Conservation (phyloP, 164 flowering plant species). For the Liquidambar formosana region DNA sequence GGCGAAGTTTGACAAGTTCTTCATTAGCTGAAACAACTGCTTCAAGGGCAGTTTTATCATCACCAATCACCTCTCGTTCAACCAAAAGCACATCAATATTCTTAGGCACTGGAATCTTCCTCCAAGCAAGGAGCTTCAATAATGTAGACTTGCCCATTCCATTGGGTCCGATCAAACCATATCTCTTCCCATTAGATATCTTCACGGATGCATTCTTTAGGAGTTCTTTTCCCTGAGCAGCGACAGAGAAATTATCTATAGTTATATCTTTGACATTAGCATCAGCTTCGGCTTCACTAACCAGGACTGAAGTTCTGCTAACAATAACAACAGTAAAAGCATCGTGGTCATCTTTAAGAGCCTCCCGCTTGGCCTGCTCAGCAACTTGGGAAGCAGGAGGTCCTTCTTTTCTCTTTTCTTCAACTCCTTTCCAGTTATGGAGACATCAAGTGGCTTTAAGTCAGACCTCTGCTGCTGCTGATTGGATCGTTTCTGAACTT, state of each 20-base stretch:
- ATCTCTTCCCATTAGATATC: conserved; percentile 76
- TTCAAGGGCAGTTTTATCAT: conserved; percentile 65
- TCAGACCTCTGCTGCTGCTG: conserved; percentile 23
- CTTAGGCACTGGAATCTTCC: conserved; percentile 84
- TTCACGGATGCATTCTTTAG: conserved; percentile 62
- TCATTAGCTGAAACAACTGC: conserved; percentile 88
- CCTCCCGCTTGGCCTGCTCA: conserved; percentile 57
- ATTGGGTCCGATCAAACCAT: conserved; percentile 84
- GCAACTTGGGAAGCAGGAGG: conserved; percentile 47
- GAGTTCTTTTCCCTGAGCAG: conserved; percentile 75
- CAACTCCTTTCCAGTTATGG: conserved; percentile 56
- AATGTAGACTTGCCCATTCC: conserved; percentile 80
- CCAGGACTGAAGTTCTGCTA: conserved; percentile 60
- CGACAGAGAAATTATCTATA: conserved; percentile 65
- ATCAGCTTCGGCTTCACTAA: conserved; percentile 63
- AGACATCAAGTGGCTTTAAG: conserved; percentile 33
- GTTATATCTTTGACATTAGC: conserved; percentile 79
- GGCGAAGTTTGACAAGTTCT: conserved; percentile 62
- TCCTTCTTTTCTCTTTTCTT: conserved; percentile 83
- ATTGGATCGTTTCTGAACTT: not conserved
- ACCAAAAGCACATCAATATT: conserved; percentile 88
- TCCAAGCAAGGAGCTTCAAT: conserved; percentile 82
- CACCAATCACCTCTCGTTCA: conserved; percentile 84
- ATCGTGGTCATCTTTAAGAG: conserved; percentile 76
- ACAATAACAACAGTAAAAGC: conserved; percentile 81